phyloP scores from a whole-genome alignment of 2,329 filamentous ascomycete genomes.

The Aspergillus sp. region DNA sequence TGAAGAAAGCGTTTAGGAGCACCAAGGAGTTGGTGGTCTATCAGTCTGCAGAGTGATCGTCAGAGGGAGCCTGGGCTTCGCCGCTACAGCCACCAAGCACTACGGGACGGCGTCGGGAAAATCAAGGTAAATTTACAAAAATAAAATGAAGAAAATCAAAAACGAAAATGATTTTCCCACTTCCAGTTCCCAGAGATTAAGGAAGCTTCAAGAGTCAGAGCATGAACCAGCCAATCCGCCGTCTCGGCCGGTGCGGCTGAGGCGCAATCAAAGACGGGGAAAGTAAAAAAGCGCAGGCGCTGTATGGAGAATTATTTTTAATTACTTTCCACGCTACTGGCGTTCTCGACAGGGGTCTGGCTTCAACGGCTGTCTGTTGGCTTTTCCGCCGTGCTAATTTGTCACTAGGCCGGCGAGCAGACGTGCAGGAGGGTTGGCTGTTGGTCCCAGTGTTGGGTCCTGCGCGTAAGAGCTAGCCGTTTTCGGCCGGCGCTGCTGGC shows the following conservation, averaged over 20 bases:
- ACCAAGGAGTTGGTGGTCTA: conserved; percentile 9
- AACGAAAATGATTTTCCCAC: background rate
- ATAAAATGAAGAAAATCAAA: background rate
- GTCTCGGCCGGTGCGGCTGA: conserved; percentile 19
- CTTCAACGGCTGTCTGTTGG: conserved; percentile 22
- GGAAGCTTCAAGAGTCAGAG: background rate
- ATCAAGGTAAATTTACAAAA: conserved; percentile 6
- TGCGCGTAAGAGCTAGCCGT: conserved; percentile 5
- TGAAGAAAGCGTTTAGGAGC: conserved; percentile 2
- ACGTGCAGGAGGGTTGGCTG: background rate
- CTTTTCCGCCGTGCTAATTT: conserved; percentile 4
- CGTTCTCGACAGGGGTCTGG: conserved; percentile 6
- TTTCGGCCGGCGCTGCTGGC: background rate
- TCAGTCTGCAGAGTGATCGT: conserved; percentile 22
- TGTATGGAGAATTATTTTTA: conserved; percentile 15
- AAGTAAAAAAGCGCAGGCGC: conserved; percentile 7
- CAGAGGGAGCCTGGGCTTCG: background rate
- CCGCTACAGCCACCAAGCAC: conserved; percentile 16
- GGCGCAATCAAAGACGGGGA: conserved; percentile 17
- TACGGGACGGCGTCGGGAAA: background rate
- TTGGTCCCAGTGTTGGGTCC: background rate
- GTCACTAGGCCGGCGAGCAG: background rate
- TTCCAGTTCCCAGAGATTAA: background rate
- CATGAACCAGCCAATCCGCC: conserved; percentile 5
- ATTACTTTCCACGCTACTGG: conserved; percentile 1